Evolutionary conservation across 2,329 filamentous ascomycete genomes (phyloP).

Genomic region (Diplodia scrobiculata): DNA sequence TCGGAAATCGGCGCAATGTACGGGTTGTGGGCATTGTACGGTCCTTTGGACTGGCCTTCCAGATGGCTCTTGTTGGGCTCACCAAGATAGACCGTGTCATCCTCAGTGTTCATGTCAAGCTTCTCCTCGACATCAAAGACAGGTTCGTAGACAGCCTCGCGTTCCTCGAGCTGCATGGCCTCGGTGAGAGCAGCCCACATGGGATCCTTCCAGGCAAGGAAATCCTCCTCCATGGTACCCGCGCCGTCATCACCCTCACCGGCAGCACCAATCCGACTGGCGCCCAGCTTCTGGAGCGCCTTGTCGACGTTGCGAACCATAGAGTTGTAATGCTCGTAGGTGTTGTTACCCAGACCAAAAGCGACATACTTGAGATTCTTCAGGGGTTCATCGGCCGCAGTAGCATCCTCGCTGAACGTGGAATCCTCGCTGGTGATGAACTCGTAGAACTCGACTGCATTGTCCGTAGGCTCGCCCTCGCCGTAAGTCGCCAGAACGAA

Average conservation of each 20-base stretch:
- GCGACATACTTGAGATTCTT: conserved; percentile 86
- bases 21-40: conserved; percentile 94
- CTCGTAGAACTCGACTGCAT: conserved; percentile 98
- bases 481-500: conserved; percentile 97
- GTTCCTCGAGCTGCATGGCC: conserved; percentile 87
- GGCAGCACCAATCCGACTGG: conserved; percentile 77
- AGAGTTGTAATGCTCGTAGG: conserved; percentile 98
- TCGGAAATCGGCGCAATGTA: conserved; percentile 92
- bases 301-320: conserved; percentile 94
- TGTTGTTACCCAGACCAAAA: conserved; percentile 98
- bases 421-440: conserved; percentile 83
- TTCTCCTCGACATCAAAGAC: conserved; percentile 81
- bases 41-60: conserved; percentile 78
- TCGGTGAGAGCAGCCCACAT: conserved; percentile 90
- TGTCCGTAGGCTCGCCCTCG: conserved; percentile 97
- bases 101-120: conserved; percentile 71
- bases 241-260: conserved; percentile 97
- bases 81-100: conserved; percentile 84
- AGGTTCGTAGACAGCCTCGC: conserved; percentile 93
- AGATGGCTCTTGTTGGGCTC: conserved; percentile 97
- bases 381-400: conserved; percentile 64
- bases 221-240: conserved; percentile 99
- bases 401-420: conserved; percentile 70
- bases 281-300: conserved; percentile 78
- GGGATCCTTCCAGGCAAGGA: conserved; percentile 97